A percentile compares a stretch with the other conserved stretches of the same genome.
Conservation (phyloP, 805 yeast genomes). For the Saturnispora saitoi region DNA sequence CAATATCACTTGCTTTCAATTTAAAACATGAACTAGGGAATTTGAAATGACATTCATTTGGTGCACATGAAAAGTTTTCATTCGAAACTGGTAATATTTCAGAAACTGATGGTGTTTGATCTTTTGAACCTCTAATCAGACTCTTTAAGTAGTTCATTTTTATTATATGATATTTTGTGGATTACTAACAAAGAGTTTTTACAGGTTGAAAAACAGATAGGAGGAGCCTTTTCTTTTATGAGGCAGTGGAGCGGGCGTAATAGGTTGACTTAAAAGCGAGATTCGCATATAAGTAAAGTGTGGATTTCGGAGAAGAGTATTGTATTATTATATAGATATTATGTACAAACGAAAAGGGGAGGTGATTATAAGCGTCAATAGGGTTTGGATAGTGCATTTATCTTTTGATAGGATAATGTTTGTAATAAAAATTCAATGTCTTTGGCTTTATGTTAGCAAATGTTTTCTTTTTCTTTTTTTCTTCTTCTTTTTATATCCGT, state of each 20-base stretch:
- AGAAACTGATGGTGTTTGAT: conserved; percentile 25
- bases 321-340: not conserved
- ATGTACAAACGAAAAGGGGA: not conserved
- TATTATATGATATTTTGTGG: not conserved
- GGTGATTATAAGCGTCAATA: not conserved
- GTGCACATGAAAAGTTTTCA: conserved; percentile 44
- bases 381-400: not conserved
- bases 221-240: not conserved
- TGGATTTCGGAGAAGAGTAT: not conserved
- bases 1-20: conserved; percentile 27
- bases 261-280: not conserved
- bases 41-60: conserved; percentile 35
- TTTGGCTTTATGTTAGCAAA: too few relatives aligned
- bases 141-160: conserved; percentile 19
- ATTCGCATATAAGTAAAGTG: not conserved
- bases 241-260: not conserved
- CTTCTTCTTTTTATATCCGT: not conserved
- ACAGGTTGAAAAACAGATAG: not conserved
- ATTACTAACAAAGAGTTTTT: not conserved
- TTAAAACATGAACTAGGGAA: conserved; percentile 26
- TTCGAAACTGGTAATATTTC: conserved; percentile 36
- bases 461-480: not conserved
- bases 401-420: not conserved
- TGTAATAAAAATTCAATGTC: not conserved
- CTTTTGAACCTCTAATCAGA: conserved; percentile 7